These are phyloP conservation scores for Colletotrichum tanaceti DNA, from an alignment of 2,329 filamentous ascomycete species.

Conservation along the genomic window DNA sequence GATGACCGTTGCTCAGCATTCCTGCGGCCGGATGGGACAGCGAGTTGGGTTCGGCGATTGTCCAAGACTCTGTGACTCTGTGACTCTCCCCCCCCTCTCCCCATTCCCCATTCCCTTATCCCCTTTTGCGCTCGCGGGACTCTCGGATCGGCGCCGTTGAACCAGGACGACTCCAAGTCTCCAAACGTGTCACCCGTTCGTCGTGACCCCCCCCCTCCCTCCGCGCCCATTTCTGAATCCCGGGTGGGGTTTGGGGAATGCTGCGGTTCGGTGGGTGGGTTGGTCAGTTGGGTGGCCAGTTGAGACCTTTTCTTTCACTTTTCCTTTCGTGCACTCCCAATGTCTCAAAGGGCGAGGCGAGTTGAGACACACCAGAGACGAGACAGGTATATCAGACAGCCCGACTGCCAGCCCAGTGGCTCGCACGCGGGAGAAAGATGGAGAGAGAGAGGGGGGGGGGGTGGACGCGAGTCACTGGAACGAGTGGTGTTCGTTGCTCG, in stretches of 20 bases:
- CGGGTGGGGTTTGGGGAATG: not conserved
- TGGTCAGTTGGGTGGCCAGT: too few species aligned
- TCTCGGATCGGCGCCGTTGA: constrained; percentile 31
- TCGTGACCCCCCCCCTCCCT: not conserved
- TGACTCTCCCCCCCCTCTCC: too few species aligned
- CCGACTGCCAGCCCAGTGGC: constrained; percentile 4
- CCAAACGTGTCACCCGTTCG: constrained; percentile 16
- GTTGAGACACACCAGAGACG: not conserved
- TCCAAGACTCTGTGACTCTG: not conserved
- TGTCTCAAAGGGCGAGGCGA: constrained; percentile 11
- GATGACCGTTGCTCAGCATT: constrained; percentile 29
- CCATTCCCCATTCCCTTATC: constrained; percentile 5
- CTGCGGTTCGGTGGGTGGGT: not conserved
- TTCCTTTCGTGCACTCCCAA: not conserved
- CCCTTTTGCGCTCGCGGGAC: constrained; percentile 12
- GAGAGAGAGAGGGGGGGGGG: constrained; percentile 3
- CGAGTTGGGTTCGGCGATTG: not conserved
- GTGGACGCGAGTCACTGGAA: not conserved
- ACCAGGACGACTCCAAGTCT: not conserved
- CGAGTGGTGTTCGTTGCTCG: constrained; percentile 5
- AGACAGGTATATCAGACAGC: not conserved
- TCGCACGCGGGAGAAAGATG: constrained; percentile 1
- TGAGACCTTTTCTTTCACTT: not conserved
- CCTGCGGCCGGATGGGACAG: not conserved
- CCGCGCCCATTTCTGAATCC: not conserved